Evolutionary conservation across 768 basidiomycete species (phyloP), one percentile per base, ranked within the genome.

Genomic region (Royoungia palumana): DNA sequence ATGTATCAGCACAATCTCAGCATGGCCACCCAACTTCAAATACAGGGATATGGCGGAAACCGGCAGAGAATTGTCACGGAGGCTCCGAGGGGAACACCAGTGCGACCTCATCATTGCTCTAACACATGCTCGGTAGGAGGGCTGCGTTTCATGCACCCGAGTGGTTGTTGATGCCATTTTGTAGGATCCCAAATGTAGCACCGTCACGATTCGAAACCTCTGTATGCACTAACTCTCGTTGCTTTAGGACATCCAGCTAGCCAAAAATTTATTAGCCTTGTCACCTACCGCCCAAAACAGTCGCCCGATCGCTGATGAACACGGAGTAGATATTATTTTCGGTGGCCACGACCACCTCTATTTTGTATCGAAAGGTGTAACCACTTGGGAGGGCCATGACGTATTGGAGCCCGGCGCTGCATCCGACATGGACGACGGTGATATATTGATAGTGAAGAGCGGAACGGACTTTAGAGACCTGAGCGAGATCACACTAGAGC

Each of bases 341-440:
- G 90, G 90, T 6, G 90, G 90, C 6, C 90, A 94, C 58, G 89
- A 94, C 63, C 90, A 94, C 54, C 71, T 85, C 4, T 89, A 88
- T 67, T 89, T 77, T 60, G 76, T 80, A 35, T 78, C 82, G 41
- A 77, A 74, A 54, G 87, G 85, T 6, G 75, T 79, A n/a, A 72
- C 69, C 27, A 64, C 70, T 4, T 88, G 86, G 86, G 78, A 84
- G 32, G 75, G 72, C 36, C 83, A 80, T 51, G 77, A 88, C 55
- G 60, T 73, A 13, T 65, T 60, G 5, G 55, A 73, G 41, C 59
- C 69, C 4, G 73, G 77, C 20, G 74, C 83, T 14, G 88, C 85
- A 22, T 82, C 80, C 3, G 85, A 89, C 56, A 69, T 71, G 16
- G 87, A 88, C 55, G 60, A 76, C 5, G 86, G 85, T 4, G 82